Percentiles rank a stretch among this genome's conserved stretches.
Evolutionary conservation across 345 rosid species (phyloP).

Genomic region (Populus ilicifolia): DNA sequence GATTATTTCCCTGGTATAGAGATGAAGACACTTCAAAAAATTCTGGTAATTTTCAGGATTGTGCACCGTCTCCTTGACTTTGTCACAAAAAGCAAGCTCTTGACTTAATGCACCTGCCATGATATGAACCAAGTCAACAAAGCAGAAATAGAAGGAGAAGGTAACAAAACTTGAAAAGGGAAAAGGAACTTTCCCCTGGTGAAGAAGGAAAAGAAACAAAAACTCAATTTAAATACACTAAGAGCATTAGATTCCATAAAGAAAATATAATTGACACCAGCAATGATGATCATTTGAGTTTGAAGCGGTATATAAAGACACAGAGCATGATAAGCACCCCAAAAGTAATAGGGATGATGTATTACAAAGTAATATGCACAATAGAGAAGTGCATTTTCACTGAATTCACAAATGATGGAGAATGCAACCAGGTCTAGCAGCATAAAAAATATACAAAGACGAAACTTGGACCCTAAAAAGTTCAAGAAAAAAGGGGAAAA

Average conservation of each 20-base stretch:
- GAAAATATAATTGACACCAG: neutral
- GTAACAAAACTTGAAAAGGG: neutral
- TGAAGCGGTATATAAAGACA: neutral
- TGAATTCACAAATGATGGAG: neutral
- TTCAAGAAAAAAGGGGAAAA: neutral
- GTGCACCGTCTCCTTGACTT: slow-evolving; percentile 70
- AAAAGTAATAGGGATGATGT: neutral
- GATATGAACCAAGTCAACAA: slow-evolving; percentile 17
- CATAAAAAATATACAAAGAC: neutral
- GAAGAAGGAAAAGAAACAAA: neutral
- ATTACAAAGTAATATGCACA: neutral
- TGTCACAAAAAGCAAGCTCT: slow-evolving; percentile 76
- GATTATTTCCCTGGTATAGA: slow-evolving; percentile 77
- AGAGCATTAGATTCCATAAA: neutral
- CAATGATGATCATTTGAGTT: neutral
- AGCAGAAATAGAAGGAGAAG: neutral
- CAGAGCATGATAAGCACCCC: neutral
- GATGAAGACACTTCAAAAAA: slow-evolving; percentile 79
- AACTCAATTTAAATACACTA: neutral
- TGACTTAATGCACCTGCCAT: slow-evolving; percentile 60
- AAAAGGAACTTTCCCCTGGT: neutral
- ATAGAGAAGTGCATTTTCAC: neutral
- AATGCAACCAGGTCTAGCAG: neutral
- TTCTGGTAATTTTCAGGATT: slow-evolving; percentile 68
- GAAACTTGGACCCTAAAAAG: neutral